These are phyloP conservation scores for Alternaria ventricosa DNA, from an alignment of 2,329 filamentous ascomycete genomes.

Conservation along the genomic window DNA sequence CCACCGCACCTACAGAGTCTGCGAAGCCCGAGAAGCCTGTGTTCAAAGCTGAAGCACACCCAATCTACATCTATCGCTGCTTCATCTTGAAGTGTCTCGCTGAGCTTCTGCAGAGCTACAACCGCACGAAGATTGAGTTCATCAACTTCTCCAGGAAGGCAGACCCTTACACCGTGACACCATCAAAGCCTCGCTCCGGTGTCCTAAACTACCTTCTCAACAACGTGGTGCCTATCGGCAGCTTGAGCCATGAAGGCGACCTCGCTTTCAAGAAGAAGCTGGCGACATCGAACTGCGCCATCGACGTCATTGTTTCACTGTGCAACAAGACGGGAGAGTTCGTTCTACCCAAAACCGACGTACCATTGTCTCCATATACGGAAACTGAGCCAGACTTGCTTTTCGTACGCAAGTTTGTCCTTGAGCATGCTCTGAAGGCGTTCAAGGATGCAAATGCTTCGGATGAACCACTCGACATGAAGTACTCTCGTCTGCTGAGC, in stretches of 20 bases:
- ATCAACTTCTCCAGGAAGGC: slow-evolving; percentile 98
- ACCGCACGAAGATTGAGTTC: slow-evolving; percentile 94
- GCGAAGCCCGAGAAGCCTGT: slow-evolving; percentile 67
- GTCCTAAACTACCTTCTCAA: slow-evolving; percentile 93
- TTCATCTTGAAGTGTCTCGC: slow-evolving; percentile 92
- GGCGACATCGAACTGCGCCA: slow-evolving; percentile 84
- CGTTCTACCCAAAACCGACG: slow-evolving; percentile 59
- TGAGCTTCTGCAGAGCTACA: slow-evolving; percentile 90
- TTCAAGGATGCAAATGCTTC: slow-evolving; percentile 87
- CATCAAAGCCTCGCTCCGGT: slow-evolving; percentile 90
- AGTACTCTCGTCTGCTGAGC: slow-evolving; percentile 86
- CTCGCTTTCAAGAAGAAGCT: slow-evolving; percentile 81
- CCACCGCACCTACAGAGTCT: slow-evolving; percentile 14
- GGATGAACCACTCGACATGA: slow-evolving; percentile 79
- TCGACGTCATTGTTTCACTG: slow-evolving; percentile 83
- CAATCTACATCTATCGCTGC: slow-evolving; percentile 95
- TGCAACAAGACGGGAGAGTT: slow-evolving; percentile 87
- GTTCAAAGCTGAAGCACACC: slow-evolving; percentile 92
- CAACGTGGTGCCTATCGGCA: slow-evolving; percentile 72
- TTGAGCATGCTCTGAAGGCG: slow-evolving; percentile 89
- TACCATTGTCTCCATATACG: slow-evolving; percentile 50
- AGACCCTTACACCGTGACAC: slow-evolving; percentile 81
- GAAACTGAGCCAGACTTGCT: slow-evolving; percentile 84
- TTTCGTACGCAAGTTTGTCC: slow-evolving; percentile 92
- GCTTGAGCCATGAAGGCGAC: slow-evolving; percentile 73